Conservation (phyloP, 2,329 filamentous ascomycete genomes). For the Emericellopsis atlantica region DNA sequence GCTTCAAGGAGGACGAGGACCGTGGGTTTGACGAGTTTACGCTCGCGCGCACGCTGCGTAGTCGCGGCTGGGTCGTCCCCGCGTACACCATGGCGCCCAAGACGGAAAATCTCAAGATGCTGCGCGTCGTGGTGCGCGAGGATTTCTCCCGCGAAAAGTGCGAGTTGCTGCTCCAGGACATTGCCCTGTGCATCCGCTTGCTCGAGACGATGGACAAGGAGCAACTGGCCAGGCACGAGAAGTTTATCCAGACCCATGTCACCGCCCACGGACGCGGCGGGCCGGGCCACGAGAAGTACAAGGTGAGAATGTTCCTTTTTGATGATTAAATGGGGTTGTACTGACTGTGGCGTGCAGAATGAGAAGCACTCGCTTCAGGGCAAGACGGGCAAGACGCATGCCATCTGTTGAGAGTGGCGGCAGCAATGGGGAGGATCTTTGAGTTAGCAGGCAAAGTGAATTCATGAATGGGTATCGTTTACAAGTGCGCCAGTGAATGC, state of each 20-base stretch:
- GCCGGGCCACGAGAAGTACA: slow-evolving; percentile 33
- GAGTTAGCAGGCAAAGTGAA: too few species aligned
- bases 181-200: slow-evolving; percentile 62
- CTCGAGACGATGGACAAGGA: slow-evolving; percentile 65
- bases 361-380: slow-evolving; percentile 83
- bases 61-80: slow-evolving; percentile 84
- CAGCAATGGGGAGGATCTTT: too few species aligned
- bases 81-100: slow-evolving; percentile 96
- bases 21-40: slow-evolving; percentile 62
- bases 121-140: slow-evolving; percentile 84
- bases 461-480: too few species aligned
- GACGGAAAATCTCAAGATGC: slow-evolving; percentile 73
- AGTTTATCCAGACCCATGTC: slow-evolving; percentile 48
- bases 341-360: slow-evolving; percentile 27
- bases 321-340: background rate
- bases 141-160: slow-evolving; percentile 79
- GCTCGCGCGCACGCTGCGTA: slow-evolving; percentile 72
- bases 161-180: slow-evolving; percentile 64
- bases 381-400: slow-evolving; percentile 83
- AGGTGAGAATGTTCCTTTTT: slow-evolving; percentile 18
- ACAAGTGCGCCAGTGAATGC: too few species aligned
- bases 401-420: slow-evolving; percentile 53
- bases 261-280: slow-evolving; percentile 35
- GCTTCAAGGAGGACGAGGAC: slow-evolving; percentile 44
- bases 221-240: slow-evolving; percentile 54